Base-by-base conservation (phyloP, 2,329 filamentous ascomycete genomes). In the Parastagonospora nodorum region DNA sequence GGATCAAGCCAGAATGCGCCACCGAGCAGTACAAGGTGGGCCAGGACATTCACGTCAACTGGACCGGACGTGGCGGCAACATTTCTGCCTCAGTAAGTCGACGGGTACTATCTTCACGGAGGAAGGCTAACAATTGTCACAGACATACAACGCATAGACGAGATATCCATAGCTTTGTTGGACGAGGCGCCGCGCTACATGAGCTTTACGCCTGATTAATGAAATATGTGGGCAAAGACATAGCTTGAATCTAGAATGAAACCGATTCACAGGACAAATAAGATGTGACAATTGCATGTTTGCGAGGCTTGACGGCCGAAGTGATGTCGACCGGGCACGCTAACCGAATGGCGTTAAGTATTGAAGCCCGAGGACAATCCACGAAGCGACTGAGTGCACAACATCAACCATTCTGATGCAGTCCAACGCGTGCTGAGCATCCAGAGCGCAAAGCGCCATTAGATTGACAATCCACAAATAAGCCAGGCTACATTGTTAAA, bases 1-100 rank as follows among this genome's bases (percentile, higher is more conserved):
- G 75, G 63, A 75, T 81, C 75, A 81, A 81, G 78, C 78, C 78
- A 38, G 77, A 81, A 67, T 75, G 61, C 63, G 78, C 78, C 61
- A 81, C 71, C 76, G 85, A 82, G 51, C 92, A 91, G 80, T 96
- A 95, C 82, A 88, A 87, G 63, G 85, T 83, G 67, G 91, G 88
- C 77, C 81, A 92, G 81, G 86, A 97, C 77, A 94, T 93, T 75
- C 94, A 99, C 85, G 92, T 97, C 78, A 99, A 99, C 90, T 99
- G 94, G 94, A 99, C 94, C 67, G 94, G 94, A 71, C 89, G 94
- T 76, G 94, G 94, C 75, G 94, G 94, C 74, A 94, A 97, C 75
- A 89, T 99, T 63, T 96, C 92, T 67, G 94, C 94, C 70, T 96
- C 92, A 45, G 57, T 60, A 48, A 51, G 57, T 50, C 12, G 10